Evolutionary conservation across 495 filamentous ascomycete species (phyloP).

Genomic region (Paragyromitra xinjiangensis): DNA sequence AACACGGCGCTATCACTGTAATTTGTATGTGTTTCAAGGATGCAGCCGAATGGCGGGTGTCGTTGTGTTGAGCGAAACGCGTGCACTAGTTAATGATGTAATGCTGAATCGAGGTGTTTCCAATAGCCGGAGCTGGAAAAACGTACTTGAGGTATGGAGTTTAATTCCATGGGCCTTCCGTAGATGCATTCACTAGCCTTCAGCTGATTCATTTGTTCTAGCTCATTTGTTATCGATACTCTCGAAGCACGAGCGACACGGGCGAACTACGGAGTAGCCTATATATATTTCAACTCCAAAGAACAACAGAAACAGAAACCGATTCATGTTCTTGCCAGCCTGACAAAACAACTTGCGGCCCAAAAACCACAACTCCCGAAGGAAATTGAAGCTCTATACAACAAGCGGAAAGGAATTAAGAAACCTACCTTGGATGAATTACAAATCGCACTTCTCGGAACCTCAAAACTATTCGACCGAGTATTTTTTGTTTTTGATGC

Average conservation of each 20-base stretch:
- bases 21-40: neutral
- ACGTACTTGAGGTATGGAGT: neutral
- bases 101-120: neutral
- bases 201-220: neutral
- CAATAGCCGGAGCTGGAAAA: constrained; percentile 17
- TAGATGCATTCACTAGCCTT: neutral
- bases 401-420: neutral
- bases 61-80: neutral
- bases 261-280: neutral
- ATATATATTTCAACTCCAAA: constrained; percentile 8
- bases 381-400: neutral
- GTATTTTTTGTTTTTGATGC: constrained; percentile 15
- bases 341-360: neutral
- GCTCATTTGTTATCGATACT: neutral
- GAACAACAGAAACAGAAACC: constrained; percentile 3
- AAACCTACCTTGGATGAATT: neutral
- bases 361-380: neutral
- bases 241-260: neutral
- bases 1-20: neutral
- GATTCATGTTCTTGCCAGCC: neutral
- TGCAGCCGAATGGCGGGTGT: neutral
- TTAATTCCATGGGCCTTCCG: neutral
- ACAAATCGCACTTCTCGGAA: neutral
- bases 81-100: neutral
- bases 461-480: neutral